Conservation (phyloP, 2,329 filamentous ascomycete genomes). For the Phialophora macrospora region DNA sequence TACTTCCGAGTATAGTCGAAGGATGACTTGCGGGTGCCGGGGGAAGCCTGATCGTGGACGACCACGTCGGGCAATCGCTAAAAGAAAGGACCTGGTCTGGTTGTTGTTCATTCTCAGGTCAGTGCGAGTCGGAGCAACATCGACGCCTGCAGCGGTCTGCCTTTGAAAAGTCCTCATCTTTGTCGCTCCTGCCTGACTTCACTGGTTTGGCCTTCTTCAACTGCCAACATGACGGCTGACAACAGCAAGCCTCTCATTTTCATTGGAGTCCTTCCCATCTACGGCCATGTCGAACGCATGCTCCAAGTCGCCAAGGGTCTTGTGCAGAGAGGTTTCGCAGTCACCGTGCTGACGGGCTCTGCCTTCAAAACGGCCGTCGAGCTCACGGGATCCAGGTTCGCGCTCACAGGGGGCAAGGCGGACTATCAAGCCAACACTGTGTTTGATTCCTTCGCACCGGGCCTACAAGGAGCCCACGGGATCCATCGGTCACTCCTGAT, state of each 20-base stretch:
- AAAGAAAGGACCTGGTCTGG: background rate
- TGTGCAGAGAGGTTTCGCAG: background rate
- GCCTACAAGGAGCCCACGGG: background rate
- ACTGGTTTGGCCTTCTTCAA: background rate
- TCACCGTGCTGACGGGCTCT: slow-evolving; percentile 2
- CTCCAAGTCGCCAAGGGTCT: slow-evolving; percentile 1
- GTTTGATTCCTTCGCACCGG: slow-evolving; percentile 4
- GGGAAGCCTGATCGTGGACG: background rate
- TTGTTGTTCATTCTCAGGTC: background rate
- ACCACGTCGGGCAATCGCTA: background rate
- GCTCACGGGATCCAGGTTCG: slow-evolving; percentile 2
- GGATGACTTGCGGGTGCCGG: background rate
- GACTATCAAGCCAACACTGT: slow-evolving; percentile 8
- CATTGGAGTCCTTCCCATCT: slow-evolving; percentile 6
- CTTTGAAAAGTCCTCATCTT: background rate
- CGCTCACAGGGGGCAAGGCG: background rate
- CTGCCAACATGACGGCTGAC: background rate
- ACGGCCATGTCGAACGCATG: slow-evolving; percentile 2
- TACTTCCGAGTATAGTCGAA: background rate
- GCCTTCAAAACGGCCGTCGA: slow-evolving; percentile 6
- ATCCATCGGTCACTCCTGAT: slow-evolving; percentile 7
- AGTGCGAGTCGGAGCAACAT: background rate
- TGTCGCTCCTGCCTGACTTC: background rate
- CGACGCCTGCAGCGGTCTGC: background rate
- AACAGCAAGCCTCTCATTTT: slow-evolving; percentile 1